A percentile compares a stretch with the other conserved stretches of the same genome.
Evolutionary conservation across 768 basidiomycete genomes (phyloP).

Genomic region (Leccinum truebloodii): DNA sequence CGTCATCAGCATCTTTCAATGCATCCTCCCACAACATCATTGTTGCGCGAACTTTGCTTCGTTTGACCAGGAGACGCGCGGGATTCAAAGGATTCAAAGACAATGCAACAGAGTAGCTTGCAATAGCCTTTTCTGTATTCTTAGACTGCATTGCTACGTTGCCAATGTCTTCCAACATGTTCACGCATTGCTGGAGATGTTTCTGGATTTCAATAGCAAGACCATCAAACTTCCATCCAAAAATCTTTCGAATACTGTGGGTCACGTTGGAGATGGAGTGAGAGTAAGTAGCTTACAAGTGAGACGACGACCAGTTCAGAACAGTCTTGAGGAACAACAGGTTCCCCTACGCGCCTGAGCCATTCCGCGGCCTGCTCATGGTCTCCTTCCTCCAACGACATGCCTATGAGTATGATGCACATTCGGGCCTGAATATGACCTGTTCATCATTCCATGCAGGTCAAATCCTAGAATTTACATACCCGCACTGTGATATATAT

Average conservation of each 20-base stretch:
- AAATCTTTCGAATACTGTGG: neutral
- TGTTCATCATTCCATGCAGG: neutral
- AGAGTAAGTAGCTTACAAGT: neutral
- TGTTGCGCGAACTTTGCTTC: slow-evolving; percentile 1
- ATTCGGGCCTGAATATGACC: slow-evolving; percentile 6
- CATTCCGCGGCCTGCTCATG: neutral
- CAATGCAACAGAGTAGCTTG: too few species aligned
- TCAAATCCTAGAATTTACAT: neutral
- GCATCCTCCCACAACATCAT: slow-evolving; percentile 5
- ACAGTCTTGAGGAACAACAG: neutral
- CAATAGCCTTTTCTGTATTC: neutral
- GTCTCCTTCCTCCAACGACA: neutral
- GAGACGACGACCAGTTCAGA: slow-evolving; percentile 6
- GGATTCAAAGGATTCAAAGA: neutral
- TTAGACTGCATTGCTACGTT: neutral
- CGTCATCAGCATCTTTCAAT: slow-evolving; percentile 3
- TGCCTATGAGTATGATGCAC: neutral
- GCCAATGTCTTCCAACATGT: neutral
- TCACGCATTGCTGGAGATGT: neutral
- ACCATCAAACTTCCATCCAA: slow-evolving; percentile 16
- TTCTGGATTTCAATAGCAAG: neutral
- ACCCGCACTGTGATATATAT: slow-evolving; percentile 4
- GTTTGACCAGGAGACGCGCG: slow-evolving; percentile 7
- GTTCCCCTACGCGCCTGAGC: too few species aligned
- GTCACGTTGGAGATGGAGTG: neutral